Percentiles rank a stretch among this genome's conserved stretches.
Evolutionary conservation across 192 early-diverging fungal genomes (phyloP).

Genomic region (Backusella liffmaniae): DNA sequence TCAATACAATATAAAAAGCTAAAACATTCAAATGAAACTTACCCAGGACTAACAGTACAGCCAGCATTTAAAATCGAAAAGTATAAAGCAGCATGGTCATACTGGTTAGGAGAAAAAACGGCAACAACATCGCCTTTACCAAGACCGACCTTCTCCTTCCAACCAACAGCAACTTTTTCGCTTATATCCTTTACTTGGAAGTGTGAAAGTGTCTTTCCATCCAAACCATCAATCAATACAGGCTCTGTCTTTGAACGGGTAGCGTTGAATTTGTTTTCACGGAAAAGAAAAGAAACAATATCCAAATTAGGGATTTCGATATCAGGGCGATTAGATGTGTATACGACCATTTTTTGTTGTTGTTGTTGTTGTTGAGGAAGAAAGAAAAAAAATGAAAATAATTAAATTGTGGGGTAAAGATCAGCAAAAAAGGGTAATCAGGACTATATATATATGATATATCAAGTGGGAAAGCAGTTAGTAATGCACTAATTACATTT

Average conservation of each 20-base stretch:
- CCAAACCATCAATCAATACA: conserved; percentile 54
- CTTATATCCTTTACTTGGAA: conserved; percentile 42
- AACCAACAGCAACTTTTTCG: conserved; percentile 49
- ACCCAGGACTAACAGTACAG: conserved; percentile 66
- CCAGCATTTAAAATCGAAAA: conserved; percentile 57
- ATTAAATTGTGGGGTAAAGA: background rate
- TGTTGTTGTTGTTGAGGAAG: background rate
- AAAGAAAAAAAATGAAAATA: background rate
- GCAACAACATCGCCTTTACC: conserved; percentile 68
- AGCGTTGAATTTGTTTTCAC: background rate
- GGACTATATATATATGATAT: background rate
- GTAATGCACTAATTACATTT: background rate
- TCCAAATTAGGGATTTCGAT: background rate
- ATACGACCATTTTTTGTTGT: background rate
- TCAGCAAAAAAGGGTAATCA: background rate
- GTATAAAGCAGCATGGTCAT: conserved; percentile 63
- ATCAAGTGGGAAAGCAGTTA: conserved; percentile 4
- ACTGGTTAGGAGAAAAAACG: conserved; percentile 68
- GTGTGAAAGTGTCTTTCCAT: conserved; percentile 44
- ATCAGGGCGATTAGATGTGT: background rate
- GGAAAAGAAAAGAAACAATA: background rate
- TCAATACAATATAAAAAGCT: background rate
- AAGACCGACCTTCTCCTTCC: conserved; percentile 50
- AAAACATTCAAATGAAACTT: background rate
- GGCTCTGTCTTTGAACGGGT: conserved; percentile 20